Base-by-base conservation (phyloP, 768 basidiomycete genomes). In the Psilocybe cyanescens region DNA sequence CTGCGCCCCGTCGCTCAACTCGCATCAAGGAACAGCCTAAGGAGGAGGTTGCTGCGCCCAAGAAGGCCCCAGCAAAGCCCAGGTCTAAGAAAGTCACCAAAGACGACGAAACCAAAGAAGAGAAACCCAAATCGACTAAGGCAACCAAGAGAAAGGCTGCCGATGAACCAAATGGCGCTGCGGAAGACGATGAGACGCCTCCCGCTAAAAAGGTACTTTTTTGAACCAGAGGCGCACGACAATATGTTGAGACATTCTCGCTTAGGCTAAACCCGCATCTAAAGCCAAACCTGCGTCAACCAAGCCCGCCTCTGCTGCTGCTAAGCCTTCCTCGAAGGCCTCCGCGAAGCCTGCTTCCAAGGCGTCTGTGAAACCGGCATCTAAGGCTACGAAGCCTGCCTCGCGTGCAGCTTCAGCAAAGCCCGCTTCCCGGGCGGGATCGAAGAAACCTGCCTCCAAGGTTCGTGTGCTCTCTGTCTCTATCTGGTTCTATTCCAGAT, bases 1-100 rank as follows among this genome's bases (percentile, higher is more conserved):
- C 74, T 4, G 80, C 78, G 70, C 89, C 89, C 39, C 89, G 90
- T 73, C 90, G 90, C 75, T 91, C 89, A 7, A 75, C 83, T 33
- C 87, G 90, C 68, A 90, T 92, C 76, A 91, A 91, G 74, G 88
- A 87, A 29, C 81, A 84, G 61, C 88, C 87, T 57, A 89, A 87
- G 72, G 71, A 76, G 1, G 86, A 72, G 44, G 73, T 77, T 5
- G 74, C 78, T 4, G 71, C 72, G 39, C 76, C 74, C 14, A 90
- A 88, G 83, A 90, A 87, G 72, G 75, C 84, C 48, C 78, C 82
- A 24, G 79, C 85, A 5, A 91, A 90, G 76, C 86, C 89, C 50
- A 80, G 86, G 66, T 75, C 79, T 45, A 85, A 84, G 73, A 85
- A 86, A 57, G 82, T 69, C 55, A 79, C 78, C 63, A 79, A 79